Base-by-base conservation (phyloP, 140 eudicot genomes). In the Bidens hawaiensis region DNA sequence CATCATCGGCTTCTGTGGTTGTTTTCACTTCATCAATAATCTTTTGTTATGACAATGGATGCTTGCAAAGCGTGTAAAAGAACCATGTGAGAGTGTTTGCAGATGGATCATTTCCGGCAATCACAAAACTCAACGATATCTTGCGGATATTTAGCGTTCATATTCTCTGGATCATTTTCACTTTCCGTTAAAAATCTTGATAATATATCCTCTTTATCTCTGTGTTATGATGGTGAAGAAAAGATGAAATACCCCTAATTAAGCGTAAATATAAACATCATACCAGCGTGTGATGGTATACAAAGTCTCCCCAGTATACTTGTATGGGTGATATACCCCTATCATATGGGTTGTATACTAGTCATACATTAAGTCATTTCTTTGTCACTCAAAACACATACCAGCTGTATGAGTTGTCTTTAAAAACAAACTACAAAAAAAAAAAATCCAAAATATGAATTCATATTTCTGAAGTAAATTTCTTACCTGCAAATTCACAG, bases 21-120 rank as follows among this genome's bases (percentile, higher is more conserved):
- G 55, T 56, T 51, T 58, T 76, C 28, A 84, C 71, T 57, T 84
- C 93, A 55, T 78, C 65, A 11, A 47, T 74, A 17, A 72, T 46
- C 70, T 81, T 81, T 61, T 84, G 79, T 78, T 84, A 88, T 56
- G 78, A 43, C 60, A 55, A 12, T 3, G 82, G 85, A 56, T 75
- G 66, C 31, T 72, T 81, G 59, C 93, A 84, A 65, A 84, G 65
- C 88, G 68, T 72, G 78, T 77, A 81, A 69, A 81, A 74, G 58
- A 84, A 81, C 88, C 93, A 84, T n/a, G n/a, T n/a, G n/a, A n/a
- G n/a, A n/a, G n/a, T n/a, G n/a, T n/a, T n/a, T n/a, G n/a, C n/a
- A n/a, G 85, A 73, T 5, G 87, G 75, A 67, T 81, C 93, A 46
- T 78, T 84, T 45, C 93, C 88, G 2, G 93, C 88, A 33, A 81